Conservation (phyloP, 345 rosid genomes). For the Atalantia buxifolia region DNA sequence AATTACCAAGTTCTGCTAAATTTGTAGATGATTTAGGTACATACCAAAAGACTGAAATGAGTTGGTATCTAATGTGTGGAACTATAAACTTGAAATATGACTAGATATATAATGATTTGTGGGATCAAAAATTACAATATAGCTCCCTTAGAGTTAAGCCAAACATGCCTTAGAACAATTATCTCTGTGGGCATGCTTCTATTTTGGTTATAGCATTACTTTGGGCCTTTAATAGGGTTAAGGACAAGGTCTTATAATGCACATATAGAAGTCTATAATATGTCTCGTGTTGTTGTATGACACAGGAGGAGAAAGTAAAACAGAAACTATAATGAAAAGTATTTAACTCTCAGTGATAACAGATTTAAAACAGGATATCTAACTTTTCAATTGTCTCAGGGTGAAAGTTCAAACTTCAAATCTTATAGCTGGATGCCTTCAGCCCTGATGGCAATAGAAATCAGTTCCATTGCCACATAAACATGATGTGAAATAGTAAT, state of each 20-base stretch:
- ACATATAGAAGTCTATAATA: background rate
- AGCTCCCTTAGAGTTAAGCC: background rate
- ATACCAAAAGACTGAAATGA: background rate
- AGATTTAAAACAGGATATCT: background rate
- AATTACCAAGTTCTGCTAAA: background rate
- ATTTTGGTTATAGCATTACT: background rate
- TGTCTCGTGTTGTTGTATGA: background rate
- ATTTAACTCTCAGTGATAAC: background rate
- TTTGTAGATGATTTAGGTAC: background rate
- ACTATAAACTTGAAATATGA: background rate
- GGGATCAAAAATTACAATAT: background rate
- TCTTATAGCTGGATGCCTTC: background rate
- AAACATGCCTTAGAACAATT: background rate
- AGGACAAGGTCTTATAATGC: background rate
- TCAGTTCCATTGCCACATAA: too few species aligned
- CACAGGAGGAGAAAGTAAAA: background rate
- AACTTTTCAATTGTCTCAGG: background rate
- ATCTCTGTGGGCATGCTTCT: background rate
- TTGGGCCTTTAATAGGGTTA: background rate
- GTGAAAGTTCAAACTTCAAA: constrained; percentile 3
- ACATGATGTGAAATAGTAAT: background rate
- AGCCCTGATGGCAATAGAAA: background rate
- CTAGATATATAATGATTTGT: background rate
- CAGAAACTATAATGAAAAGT: background rate
- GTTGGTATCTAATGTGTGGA: background rate